phyloP scores from a whole-genome alignment of 192 early-diverging fungal species.

The Rhizophlyctis rosea region DNA sequence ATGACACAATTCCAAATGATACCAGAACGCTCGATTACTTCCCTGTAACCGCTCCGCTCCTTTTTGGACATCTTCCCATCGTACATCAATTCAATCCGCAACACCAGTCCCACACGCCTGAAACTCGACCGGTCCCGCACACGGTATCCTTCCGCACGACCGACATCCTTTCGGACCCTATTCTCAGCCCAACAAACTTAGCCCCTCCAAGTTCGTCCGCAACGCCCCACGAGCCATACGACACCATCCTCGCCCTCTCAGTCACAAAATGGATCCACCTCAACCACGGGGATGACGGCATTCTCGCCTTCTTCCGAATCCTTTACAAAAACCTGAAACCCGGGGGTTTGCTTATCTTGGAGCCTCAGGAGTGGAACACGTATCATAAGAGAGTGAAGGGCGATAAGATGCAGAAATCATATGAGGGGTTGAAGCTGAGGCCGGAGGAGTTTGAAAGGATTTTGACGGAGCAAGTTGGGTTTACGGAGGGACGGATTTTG shows the following conservation, averaged over 20 bases:
- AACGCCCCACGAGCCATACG: constrained; percentile 35
- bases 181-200: too few relatives aligned
- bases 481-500: constrained; percentile 12
- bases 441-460: constrained; percentile 25
- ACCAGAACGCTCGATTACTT: constrained; percentile 59
- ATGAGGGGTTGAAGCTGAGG: constrained; percentile 16
- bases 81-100: constrained; percentile 8
- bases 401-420: constrained; percentile 4
- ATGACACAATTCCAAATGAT: too few relatives aligned
- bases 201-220: too few relatives aligned
- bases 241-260: constrained; percentile 65
- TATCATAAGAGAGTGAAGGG: constrained; percentile 43
- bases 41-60: constrained; percentile 42
- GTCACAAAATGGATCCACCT: constrained; percentile 85
- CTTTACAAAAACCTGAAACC: constrained; percentile 49
- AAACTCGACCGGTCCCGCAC: constrained; percentile 1
- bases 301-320: constrained; percentile 66
- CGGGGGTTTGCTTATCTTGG: constrained; percentile 67
- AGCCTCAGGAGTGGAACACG: constrained; percentile 60
- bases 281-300: constrained; percentile 64
- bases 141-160: too few relatives aligned
- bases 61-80: constrained; percentile 39
- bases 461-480: constrained; percentile 37
- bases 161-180: too few relatives aligned
- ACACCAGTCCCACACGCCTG: not conserved